phyloP scores from a whole-genome alignment of 2,329 filamentous ascomycete genomes.

The Fusarium buxicola region DNA sequence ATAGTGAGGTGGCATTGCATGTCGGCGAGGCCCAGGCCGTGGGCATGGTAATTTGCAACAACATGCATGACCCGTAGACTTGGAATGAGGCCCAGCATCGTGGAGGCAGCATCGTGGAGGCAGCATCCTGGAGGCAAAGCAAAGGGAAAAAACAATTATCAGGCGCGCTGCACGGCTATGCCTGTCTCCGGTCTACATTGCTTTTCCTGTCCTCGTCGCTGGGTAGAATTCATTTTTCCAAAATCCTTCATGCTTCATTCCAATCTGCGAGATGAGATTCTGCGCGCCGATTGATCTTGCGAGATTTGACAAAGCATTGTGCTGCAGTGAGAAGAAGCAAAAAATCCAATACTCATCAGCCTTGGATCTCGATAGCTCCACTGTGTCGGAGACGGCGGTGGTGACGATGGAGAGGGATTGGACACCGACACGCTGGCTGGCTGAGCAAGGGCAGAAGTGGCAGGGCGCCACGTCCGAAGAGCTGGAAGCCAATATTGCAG shows the following conservation, averaged over 20 bases:
- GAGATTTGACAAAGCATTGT: slow-evolving; percentile 29
- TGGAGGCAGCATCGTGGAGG: too few relatives aligned
- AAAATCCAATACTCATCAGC: slow-evolving; percentile 13
- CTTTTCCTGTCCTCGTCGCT: too few relatives aligned
- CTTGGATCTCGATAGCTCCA: slow-evolving; percentile 16
- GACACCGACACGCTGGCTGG: slow-evolving; percentile 12
- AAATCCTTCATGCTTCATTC: too few relatives aligned
- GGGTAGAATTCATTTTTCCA: too few relatives aligned
- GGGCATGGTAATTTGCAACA: slow-evolving; percentile 16
- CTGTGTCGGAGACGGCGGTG: slow-evolving; percentile 19
- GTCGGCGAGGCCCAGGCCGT: slow-evolving; percentile 1
- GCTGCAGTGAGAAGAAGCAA: slow-evolving; percentile 6
- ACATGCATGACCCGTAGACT: slow-evolving; percentile 10
- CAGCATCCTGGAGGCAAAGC: too few relatives aligned
- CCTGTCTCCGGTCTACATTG: background rate
- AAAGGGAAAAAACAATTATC: background rate
- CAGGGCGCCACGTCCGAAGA: slow-evolving; percentile 26
- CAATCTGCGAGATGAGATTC: background rate
- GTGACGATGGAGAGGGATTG: slow-evolving; percentile 5
- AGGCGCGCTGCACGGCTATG: slow-evolving; percentile 2
- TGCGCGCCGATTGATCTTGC: background rate
- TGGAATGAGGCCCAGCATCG: too few relatives aligned
- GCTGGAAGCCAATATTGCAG: slow-evolving; percentile 20
- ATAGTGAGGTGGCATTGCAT: slow-evolving; percentile 3
- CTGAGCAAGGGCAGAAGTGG: slow-evolving; percentile 12